A percentile compares a stretch with the other conserved stretches of the same genome.
Conservation (phyloP, 2,329 filamentous ascomycete species). For the Aspergillus pseudotamarii region DNA sequence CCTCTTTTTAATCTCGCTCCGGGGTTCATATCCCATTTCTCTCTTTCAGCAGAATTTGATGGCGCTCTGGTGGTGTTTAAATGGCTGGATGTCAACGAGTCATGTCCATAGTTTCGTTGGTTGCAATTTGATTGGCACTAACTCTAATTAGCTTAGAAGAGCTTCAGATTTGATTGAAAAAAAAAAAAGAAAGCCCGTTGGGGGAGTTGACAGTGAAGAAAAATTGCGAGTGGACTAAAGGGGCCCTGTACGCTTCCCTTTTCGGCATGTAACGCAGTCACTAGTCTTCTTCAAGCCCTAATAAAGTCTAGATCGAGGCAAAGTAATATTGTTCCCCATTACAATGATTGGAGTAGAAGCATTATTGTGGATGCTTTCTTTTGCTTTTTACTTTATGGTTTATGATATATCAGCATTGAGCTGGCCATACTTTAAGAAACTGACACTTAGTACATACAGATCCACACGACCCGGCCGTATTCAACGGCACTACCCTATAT, state of each 20-base stretch:
- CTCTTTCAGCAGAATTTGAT: neutral
- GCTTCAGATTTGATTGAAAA: neutral
- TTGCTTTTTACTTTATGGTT: neutral
- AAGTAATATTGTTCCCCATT: neutral
- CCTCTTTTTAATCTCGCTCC: neutral
- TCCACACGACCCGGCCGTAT: no score
- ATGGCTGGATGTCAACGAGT: neutral
- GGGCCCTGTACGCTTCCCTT: neutral
- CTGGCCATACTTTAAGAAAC: no score
- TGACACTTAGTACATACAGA: no score
- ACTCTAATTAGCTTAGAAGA: neutral
- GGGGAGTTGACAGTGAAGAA: neutral
- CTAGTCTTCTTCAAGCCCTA: no score
- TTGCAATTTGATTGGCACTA: neutral
- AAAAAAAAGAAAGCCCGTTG: neutral
- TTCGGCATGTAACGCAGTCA: neutral
- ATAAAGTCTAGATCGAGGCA: neutral
- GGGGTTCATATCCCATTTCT: neutral
- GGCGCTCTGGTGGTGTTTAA: neutral
- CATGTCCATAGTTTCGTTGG: neutral
- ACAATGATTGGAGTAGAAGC: neutral
- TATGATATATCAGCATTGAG: neutral
- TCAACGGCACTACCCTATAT: no score
- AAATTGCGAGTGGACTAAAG: neutral
- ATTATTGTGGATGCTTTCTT: neutral